Percentiles rank a stretch among this genome's conserved stretches.
Evolutionary conservation across 2,329 filamentous ascomycete genomes (phyloP).

Genomic region (Pseudogymnoascus sp.): DNA sequence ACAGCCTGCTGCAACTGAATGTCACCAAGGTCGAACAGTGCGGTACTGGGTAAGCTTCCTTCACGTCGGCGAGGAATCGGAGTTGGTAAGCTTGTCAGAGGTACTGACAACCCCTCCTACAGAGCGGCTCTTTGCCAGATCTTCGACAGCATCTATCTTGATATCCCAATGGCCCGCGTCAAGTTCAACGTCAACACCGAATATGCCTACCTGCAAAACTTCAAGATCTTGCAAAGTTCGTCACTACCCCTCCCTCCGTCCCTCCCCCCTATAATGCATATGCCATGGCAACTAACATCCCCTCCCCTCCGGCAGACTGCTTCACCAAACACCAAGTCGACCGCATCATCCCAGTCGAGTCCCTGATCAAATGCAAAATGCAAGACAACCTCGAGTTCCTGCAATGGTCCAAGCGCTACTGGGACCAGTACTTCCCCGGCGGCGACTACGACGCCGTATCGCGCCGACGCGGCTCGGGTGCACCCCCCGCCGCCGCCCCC

Average conservation of each 20-base stretch:
- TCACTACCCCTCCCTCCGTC: constrained; percentile 10
- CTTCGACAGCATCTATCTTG: constrained; percentile 95
- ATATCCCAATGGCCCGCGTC: constrained; percentile 89
- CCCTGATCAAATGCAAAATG: constrained; percentile 97
- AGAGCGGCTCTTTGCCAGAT: constrained; percentile 95
- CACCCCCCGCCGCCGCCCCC: constrained; percentile 43
- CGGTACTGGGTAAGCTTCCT: constrained; percentile 73
- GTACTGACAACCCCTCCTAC: constrained; percentile 22
- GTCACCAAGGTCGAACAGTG: constrained; percentile 98
- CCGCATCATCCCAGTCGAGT: constrained; percentile 80
- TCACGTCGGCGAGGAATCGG: background rate
- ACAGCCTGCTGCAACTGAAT: constrained; percentile 95
- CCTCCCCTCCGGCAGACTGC: constrained; percentile 47
- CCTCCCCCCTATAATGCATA: background rate
- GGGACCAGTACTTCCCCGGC: constrained; percentile 96
- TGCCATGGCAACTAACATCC: constrained; percentile 10
- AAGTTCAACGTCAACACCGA: constrained; percentile 98
- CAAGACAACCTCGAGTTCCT: constrained; percentile 99
- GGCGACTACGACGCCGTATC: constrained; percentile 90
- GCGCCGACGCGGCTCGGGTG: constrained; percentile 70
- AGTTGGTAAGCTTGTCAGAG: background rate
- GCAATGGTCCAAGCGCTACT: constrained; percentile 93
- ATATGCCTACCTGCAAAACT: constrained; percentile 97
- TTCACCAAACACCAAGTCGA: constrained; percentile 85
- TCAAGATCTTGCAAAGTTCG: constrained; percentile 90